A percentile compares a stretch with the other conserved stretches of the same genome.
These are phyloP conservation scores for Draba incana DNA, from an alignment of 345 rosid species.

Conservation along the genomic window DNA sequence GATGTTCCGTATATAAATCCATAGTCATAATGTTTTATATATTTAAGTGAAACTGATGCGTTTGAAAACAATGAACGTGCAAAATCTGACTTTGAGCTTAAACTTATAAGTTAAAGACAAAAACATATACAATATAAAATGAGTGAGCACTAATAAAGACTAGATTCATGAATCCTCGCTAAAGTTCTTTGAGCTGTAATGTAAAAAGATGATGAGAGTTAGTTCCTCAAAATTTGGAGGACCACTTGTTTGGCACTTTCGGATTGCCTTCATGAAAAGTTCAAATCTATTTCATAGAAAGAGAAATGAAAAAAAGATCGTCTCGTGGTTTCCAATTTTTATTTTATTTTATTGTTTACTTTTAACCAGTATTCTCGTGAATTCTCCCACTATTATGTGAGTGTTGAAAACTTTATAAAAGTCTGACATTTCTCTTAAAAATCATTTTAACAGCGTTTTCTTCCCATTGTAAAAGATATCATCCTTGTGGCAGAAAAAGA, in stretches of 20 bases:
- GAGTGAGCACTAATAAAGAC: slow-evolving; percentile 12
- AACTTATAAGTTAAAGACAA: not conserved
- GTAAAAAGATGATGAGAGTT: slow-evolving; percentile 18
- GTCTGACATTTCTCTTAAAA: not conserved
- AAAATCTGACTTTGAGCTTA: not conserved
- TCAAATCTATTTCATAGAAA: slow-evolving; percentile 36
- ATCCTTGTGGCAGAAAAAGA: too few relatives aligned
- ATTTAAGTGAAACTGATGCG: too few relatives aligned
- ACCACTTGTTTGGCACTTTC: slow-evolving; percentile 36
- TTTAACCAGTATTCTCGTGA: slow-evolving; percentile 33
- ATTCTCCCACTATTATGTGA: slow-evolving; percentile 30
- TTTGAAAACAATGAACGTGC: not conserved
- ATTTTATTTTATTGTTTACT: not conserved
- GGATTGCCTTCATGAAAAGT: slow-evolving; percentile 32
- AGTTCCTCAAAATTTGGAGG: slow-evolving; percentile 35
- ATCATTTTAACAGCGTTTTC: too few relatives aligned
- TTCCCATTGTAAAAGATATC: too few relatives aligned
- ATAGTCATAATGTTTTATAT: too few relatives aligned
- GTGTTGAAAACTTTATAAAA: not conserved
- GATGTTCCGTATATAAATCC: too few relatives aligned
- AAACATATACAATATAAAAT: not conserved
- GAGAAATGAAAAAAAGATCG: slow-evolving; percentile 16
- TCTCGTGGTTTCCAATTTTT: slow-evolving; percentile 29
- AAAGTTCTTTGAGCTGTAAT: not conserved
- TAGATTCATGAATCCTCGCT: slow-evolving; percentile 21